These are phyloP conservation scores for Saussurea involucrata DNA, from an alignment of 129 eudicot genomes.

Conservation along the genomic window DNA sequence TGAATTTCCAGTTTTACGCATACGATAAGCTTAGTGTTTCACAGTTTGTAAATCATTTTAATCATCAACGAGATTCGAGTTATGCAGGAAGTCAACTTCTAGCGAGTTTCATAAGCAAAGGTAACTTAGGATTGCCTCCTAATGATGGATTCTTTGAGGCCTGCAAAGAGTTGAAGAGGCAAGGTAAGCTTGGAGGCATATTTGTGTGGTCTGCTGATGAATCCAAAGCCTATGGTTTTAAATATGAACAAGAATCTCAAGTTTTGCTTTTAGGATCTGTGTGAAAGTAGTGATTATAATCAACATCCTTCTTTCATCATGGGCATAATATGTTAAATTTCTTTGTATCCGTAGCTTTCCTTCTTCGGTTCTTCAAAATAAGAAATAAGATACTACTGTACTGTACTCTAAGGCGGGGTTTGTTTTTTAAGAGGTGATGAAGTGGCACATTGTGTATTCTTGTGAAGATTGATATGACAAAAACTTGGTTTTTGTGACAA, in stretches of 20 bases:
- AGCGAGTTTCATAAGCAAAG: constrained; percentile 44
- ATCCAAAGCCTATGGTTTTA: constrained; percentile 20
- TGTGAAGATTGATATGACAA: background rate
- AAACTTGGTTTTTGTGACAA: background rate
- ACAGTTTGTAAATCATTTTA: constrained; percentile 21
- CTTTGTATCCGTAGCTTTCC: background rate
- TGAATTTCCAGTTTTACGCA: constrained; percentile 57
- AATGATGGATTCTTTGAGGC: constrained; percentile 35
- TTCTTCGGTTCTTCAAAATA: background rate
- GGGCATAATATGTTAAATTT: constrained; percentile 1
- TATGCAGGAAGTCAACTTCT: constrained; percentile 36
- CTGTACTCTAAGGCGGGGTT: too few relatives aligned
- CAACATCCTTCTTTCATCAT: background rate
- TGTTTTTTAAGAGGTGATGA: too few relatives aligned
- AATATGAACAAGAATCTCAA: constrained; percentile 21
- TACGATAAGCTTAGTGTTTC: constrained; percentile 40
- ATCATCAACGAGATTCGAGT: constrained; percentile 21
- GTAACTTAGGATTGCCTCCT: constrained; percentile 31
- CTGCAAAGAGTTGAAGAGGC: constrained; percentile 29
- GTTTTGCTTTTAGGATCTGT: background rate
- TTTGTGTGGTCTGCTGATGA: constrained; percentile 51
- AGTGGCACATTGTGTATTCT: too few relatives aligned
- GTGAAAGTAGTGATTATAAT: background rate
- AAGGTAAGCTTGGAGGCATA: constrained; percentile 38
- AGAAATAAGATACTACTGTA: background rate